Conservation (phyloP, 2,329 filamentous ascomycete genomes). For the Rhinocladiella similis region DNA sequence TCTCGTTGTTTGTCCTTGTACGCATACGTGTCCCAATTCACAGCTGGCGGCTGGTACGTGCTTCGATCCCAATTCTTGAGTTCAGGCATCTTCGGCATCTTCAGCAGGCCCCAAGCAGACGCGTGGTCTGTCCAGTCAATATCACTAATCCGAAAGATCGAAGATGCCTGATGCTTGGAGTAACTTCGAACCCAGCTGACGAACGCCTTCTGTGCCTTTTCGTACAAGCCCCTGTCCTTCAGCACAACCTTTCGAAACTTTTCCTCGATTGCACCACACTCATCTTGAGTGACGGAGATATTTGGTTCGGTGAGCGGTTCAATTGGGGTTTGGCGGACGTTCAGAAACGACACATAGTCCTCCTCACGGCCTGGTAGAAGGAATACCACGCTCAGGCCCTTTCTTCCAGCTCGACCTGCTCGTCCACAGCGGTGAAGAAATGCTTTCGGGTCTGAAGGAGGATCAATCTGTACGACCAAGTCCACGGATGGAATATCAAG, state of each 20-base stretch:
- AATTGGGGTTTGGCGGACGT: constrained; percentile 84
- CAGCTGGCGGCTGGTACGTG: constrained; percentile 59
- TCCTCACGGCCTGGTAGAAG: constrained; percentile 83
- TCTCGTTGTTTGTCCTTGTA: constrained; percentile 75
- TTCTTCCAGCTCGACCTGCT: constrained; percentile 63
- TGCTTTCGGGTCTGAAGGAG: constrained; percentile 82
- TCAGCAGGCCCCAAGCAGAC: constrained; percentile 80
- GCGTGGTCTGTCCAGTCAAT: constrained; percentile 84
- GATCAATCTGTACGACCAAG: constrained; percentile 85
- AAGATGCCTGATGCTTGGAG: constrained; percentile 83
- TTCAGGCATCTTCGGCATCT: constrained; percentile 92
- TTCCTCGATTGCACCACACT: constrained; percentile 59
- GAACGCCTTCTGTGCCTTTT: constrained; percentile 88
- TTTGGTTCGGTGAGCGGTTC: constrained; percentile 58
- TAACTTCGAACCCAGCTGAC: constrained; percentile 93
- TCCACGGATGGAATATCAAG: constrained; percentile 92
- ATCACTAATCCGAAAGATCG: constrained; percentile 81
- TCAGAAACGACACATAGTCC: constrained; percentile 84
- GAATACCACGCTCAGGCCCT: constrained; percentile 81
- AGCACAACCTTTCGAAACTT: constrained; percentile 60
- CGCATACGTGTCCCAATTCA: constrained; percentile 67
- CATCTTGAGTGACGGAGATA: constrained; percentile 59
- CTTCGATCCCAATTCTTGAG: constrained; percentile 72
- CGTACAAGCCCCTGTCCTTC: constrained; percentile 68
- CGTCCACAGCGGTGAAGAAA: constrained; percentile 67